A percentile compares a stretch with the other conserved stretches of the same genome.
These are phyloP conservation scores for Trichoderma sp. DNA, from an alignment of 2,329 filamentous ascomycete genomes.

Conservation along the genomic window DNA sequence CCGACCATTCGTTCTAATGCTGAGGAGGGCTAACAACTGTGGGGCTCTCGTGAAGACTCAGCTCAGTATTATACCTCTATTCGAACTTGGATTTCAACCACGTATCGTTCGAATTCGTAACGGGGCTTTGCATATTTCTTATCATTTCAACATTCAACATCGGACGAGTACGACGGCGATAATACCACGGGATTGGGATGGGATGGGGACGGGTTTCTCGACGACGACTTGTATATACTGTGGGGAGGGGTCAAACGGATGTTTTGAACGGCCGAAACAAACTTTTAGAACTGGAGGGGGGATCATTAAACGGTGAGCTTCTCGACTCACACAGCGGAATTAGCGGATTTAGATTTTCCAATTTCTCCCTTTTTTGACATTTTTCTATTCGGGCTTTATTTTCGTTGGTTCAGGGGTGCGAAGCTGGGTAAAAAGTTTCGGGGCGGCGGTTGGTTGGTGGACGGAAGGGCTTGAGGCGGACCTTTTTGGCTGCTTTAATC, in stretches of 20 bases:
- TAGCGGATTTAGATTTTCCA: conserved; percentile 1
- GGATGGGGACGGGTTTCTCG: background rate
- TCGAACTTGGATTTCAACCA: background rate
- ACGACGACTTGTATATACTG: conserved; percentile 1
- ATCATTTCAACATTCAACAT: background rate
- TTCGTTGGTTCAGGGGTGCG: background rate
- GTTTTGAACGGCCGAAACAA: conserved; percentile 15
- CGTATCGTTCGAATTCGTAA: background rate
- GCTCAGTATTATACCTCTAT: background rate
- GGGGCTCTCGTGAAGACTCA: background rate
- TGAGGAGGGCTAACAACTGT: background rate
- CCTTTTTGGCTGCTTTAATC: background rate
- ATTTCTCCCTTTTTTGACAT: background rate
- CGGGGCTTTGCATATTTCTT: background rate
- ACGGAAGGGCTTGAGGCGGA: background rate
- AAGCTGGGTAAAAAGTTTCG: background rate
- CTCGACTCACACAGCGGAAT: background rate
- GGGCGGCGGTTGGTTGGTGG: background rate
- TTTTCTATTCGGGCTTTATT: background rate
- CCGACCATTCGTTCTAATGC: background rate
- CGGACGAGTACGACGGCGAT: background rate
- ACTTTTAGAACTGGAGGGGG: background rate
- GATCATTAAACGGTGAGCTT: background rate
- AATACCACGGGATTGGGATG: background rate
- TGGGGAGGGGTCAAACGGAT: background rate